Evolutionary conservation across 257 asterid species (phyloP).

Genomic region (Scutellaria minor): DNA sequence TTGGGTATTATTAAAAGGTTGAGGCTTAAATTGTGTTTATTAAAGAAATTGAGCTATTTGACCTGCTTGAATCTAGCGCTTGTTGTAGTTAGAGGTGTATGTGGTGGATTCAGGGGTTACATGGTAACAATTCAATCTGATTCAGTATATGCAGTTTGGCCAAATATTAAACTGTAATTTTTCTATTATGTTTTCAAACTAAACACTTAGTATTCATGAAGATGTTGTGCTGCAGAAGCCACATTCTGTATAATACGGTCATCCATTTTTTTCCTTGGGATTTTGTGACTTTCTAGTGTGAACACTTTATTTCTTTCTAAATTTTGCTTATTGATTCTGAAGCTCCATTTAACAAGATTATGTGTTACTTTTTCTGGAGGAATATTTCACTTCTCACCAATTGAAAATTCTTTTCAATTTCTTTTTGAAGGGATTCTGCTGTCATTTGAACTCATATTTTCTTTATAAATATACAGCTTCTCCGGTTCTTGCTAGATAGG

Average conservation of each 20-base stretch:
- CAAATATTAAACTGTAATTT: too few species aligned
- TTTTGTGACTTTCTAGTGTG: too few species aligned
- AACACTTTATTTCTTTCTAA: too few species aligned
- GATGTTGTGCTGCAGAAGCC: too few species aligned
- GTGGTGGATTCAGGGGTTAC: background rate
- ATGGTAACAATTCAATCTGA: background rate
- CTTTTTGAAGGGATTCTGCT: conserved; percentile 1
- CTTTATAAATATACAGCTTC: background rate
- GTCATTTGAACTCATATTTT: background rate
- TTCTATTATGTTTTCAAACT: background rate
- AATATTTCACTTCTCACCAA: background rate
- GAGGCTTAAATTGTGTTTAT: background rate
- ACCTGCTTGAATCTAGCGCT: conserved; percentile 19
- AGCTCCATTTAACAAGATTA: too few species aligned
- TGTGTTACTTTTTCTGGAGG: too few species aligned
- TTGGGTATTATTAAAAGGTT: background rate
- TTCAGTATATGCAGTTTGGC: background rate
- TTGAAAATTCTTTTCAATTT: background rate
- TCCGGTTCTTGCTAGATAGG: conserved; percentile 7
- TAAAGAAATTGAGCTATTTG: background rate
- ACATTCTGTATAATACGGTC: too few species aligned
- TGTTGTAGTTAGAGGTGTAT: conserved; percentile 24
- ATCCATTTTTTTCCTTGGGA: too few species aligned
- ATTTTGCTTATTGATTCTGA: too few species aligned
- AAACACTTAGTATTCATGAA: background rate